Evolutionary conservation across 192 early-diverging fungal genomes (phyloP).

Genomic region (Umbelopsis sp.): DNA sequence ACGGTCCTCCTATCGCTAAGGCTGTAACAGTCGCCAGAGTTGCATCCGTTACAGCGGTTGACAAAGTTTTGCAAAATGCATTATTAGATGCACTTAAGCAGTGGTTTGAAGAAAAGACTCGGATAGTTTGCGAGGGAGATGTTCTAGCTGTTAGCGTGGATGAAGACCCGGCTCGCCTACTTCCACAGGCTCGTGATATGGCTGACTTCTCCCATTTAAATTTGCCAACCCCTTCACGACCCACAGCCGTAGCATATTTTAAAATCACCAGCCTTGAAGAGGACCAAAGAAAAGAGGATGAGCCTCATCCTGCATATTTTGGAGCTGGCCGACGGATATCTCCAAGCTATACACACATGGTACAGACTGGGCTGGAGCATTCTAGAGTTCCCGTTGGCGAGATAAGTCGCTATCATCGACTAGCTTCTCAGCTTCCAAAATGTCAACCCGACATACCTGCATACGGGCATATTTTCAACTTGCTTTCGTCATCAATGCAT

Average conservation of each 20-base stretch:
- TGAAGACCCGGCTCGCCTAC: constrained; percentile 55
- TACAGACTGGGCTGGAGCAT: constrained; percentile 65
- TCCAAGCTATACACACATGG: constrained; percentile 58
- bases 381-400: constrained; percentile 55
- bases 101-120: constrained; percentile 65
- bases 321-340: constrained; percentile 48
- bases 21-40: constrained; percentile 68
- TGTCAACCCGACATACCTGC: constrained; percentile 41
- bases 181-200: constrained; percentile 43
- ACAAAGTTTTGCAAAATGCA: constrained; percentile 60
- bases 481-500: constrained; percentile 73
- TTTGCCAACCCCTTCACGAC: constrained; percentile 17
- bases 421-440: constrained; percentile 36
- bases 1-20: constrained; percentile 52
- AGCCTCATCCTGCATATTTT: constrained; percentile 34
- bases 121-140: constrained; percentile 72
- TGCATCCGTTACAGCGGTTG: constrained; percentile 61
- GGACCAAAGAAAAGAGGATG: constrained; percentile 1
- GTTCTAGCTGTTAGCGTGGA: constrained; percentile 66
- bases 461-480: constrained; percentile 53
- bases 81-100: constrained; percentile 60
- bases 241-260: constrained; percentile 53
- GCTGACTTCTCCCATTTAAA: constrained; percentile 26
- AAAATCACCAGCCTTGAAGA: constrained; percentile 49
- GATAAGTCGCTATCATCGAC: constrained; percentile 31